phyloP scores from a whole-genome alignment of 2,329 filamentous ascomycete species.

The Trematosphaeria pertusa region DNA sequence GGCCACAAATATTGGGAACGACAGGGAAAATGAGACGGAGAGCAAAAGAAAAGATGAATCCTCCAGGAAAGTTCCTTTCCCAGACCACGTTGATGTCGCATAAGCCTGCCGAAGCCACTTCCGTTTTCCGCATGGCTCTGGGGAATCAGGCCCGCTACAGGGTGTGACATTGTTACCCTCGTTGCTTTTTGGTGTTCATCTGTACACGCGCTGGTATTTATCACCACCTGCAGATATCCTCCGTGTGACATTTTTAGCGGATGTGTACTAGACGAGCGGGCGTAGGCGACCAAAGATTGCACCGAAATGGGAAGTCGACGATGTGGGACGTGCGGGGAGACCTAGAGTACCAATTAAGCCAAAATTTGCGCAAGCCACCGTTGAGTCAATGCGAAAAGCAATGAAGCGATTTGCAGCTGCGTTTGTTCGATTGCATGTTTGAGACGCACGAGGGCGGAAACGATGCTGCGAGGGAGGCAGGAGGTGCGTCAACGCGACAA shows the following conservation, averaged over 20 bases:
- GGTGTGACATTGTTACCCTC: not conserved
- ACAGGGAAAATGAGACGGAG: not conserved
- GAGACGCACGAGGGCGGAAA: not conserved
- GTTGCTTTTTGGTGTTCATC: not conserved
- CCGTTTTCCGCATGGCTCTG: slow-evolving; percentile 5
- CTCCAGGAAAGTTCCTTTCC: not conserved
- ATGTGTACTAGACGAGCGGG: not conserved
- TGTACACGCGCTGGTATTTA: not conserved
- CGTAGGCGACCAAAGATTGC: not conserved
- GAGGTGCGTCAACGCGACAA: not conserved
- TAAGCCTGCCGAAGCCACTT: slow-evolving; percentile 31
- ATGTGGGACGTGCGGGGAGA: not conserved
- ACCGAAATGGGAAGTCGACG: not conserved
- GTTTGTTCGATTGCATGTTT: not conserved
- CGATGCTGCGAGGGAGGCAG: not conserved
- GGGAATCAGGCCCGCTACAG: not conserved
- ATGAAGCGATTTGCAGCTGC: not conserved
- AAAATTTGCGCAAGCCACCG: not conserved
- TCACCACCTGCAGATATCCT: not conserved
- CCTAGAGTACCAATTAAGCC: not conserved
- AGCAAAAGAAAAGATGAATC: slow-evolving; percentile 5
- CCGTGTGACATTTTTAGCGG: not conserved
- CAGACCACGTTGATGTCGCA: slow-evolving; percentile 22
- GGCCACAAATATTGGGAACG: not conserved
- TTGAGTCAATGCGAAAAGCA: not conserved